A percentile compares a stretch with the other conserved stretches of the same genome.
These are phyloP conservation scores for Tuber microsphaerosporum DNA, from an alignment of 495 filamentous ascomycete genomes.

Conservation along the genomic window DNA sequence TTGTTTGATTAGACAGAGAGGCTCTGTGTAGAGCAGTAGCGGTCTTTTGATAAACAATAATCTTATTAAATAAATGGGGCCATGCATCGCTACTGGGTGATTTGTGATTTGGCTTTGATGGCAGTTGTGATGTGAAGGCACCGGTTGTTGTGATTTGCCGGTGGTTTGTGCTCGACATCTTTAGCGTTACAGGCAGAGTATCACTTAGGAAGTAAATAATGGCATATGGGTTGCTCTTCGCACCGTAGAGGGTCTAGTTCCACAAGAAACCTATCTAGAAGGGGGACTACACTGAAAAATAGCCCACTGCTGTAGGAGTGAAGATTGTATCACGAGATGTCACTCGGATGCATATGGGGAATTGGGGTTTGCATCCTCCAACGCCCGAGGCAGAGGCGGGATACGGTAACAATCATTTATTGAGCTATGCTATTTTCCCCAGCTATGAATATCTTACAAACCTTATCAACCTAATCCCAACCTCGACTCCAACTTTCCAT, in stretches of 20 bases:
- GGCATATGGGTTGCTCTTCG: neutral
- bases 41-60: neutral
- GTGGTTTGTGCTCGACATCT: neutral
- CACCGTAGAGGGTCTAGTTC: neutral
- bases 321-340: neutral
- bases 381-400: neutral
- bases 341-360: neutral
- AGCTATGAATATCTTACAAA: neutral
- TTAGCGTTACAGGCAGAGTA: neutral
- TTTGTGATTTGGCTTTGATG: neutral
- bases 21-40: neutral
- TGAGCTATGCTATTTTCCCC: neutral
- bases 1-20: neutral
- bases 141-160: neutral
- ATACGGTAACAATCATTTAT: neutral
- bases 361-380: neutral
- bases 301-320: neutral
- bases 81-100: neutral
- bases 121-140: neutral
- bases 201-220: neutral
- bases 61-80: neutral
- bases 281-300: neutral
- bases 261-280: neutral
- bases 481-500: no score
- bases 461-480: neutral